Evolutionary conservation across 352 stramenopile genomes (phyloP), one percentile per base, ranked within the genome.

Genomic region (Phytopythium helicoides): DNA sequence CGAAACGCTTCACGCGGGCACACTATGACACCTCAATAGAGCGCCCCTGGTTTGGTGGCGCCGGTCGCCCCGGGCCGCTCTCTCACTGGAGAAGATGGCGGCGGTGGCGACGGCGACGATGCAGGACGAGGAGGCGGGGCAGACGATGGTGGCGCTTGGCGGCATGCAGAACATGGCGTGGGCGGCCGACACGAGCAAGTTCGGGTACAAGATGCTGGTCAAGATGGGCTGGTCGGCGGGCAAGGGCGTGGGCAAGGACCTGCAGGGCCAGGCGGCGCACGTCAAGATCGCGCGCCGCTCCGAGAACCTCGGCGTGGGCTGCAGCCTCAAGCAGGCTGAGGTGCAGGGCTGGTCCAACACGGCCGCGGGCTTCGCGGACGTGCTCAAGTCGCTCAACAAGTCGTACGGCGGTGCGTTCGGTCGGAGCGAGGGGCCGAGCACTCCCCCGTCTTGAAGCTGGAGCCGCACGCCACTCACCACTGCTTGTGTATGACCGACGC

Each of bases 201-300:
- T 97, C 50, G 95, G 95, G 16, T 94, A 90, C 60, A 96, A 96
- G 63, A 96, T 98, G 85, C 82, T 98, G 28, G 64, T 91, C 19
- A 98, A 98, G 67, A 98, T 98, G 94, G 95, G 95, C 60, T 98
- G 94, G 93, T 91, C 85, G 21, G 90, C 97, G 26, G 92, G 92
- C 46, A 85, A 95, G 57, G 94, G 90, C 48, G 81, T 98, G 34
- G 95, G 95, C 18, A 97, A 98, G 61, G 73, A 97, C 26, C 72
- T 97, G 47, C 90, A 98, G 66, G 88, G 89, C 4, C 86, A 87
- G 56, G 81, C 82, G 22, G 81, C 82, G 18, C 85, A 96, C 65
- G 74, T 97, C 31, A 92, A 95, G 64, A 85, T 96, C 33, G 67
- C 89, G 31, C 82, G 87, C 22, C 86, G 92, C 16, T 85, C 87